Percentiles rank a stretch among this genome's conserved stretches.
Conservation (phyloP, 116 monocot species). For the Phalaenopsis hybrid region DNA sequence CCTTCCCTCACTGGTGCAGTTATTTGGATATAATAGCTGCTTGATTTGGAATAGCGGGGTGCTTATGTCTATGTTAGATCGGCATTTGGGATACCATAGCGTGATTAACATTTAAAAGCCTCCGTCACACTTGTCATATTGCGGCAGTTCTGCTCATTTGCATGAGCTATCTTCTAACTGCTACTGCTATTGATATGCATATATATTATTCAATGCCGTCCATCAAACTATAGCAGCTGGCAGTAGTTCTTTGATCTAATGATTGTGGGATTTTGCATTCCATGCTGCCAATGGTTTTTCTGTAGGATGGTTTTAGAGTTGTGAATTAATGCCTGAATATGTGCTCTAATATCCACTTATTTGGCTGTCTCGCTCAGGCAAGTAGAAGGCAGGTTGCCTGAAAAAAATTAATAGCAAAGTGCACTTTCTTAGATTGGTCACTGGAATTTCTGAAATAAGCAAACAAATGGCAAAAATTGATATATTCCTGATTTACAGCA, state of each 20-base stretch:
- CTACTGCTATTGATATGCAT: too few relatives aligned
- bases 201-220: too few relatives aligned
- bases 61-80: background rate
- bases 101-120: background rate
- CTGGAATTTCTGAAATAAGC: background rate
- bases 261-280: too few relatives aligned
- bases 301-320: too few relatives aligned
- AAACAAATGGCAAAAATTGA: background rate
- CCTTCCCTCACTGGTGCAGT: background rate
- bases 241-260: too few relatives aligned
- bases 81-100: background rate
- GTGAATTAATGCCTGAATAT: too few relatives aligned
- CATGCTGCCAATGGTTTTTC: too few relatives aligned
- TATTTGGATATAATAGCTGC: background rate
- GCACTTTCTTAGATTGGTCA: background rate
- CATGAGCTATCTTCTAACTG: background rate
- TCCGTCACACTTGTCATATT: background rate
- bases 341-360: too few relatives aligned
- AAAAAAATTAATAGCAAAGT: too few relatives aligned
- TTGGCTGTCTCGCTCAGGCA: too few relatives aligned
- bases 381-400: too few relatives aligned
- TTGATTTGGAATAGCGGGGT: background rate
- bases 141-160: background rate
- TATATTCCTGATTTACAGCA: background rate
- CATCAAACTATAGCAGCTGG: too few relatives aligned